Evolutionary conservation across 2,329 filamentous ascomycete species (phyloP).

Genomic region (Chalaropsis thielavioides): DNA sequence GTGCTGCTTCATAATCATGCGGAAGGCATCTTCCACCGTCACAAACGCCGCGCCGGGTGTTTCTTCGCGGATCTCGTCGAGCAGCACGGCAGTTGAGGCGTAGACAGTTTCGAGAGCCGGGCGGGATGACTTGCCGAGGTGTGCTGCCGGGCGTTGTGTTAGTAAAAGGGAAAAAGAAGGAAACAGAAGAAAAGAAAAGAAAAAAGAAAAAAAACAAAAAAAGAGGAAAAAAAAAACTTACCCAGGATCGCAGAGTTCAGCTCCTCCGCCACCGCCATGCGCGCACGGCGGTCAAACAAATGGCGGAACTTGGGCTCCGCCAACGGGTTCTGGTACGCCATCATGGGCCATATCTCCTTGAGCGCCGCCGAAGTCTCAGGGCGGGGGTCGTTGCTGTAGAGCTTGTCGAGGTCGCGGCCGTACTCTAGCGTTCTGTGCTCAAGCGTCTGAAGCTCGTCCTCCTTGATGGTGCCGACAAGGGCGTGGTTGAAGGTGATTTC

Average conservation of each 20-base stretch:
- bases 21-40: slow-evolving; percentile 10
- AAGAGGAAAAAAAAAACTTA: slow-evolving; percentile 32
- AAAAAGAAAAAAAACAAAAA: background rate
- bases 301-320: slow-evolving; percentile 60
- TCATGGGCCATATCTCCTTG: slow-evolving; percentile 70
- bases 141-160: slow-evolving; percentile 41
- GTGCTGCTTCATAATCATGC: background rate
- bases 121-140: slow-evolving; percentile 74
- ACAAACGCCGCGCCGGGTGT: slow-evolving; percentile 75
- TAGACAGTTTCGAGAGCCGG: slow-evolving; percentile 75
- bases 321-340: slow-evolving; percentile 73
- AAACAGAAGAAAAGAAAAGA: slow-evolving; percentile 24
- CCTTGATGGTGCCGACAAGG: background rate
- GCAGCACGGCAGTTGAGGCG: slow-evolving; percentile 70
- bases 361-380: slow-evolving; percentile 59
- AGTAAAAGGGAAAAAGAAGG: background rate
- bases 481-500: background rate
- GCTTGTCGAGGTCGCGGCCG: slow-evolving; percentile 60
- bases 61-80: slow-evolving; percentile 67
- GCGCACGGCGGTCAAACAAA: slow-evolving; percentile 59
- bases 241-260: slow-evolving; percentile 84
- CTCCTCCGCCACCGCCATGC: slow-evolving; percentile 75
- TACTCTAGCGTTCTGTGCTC: slow-evolving; percentile 61
- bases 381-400: slow-evolving; percentile 59
- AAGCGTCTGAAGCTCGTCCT: slow-evolving; percentile 31